These are phyloP conservation scores for Neurospora pannonica DNA, from an alignment of 495 filamentous ascomycete genomes.

Conservation along the genomic window DNA sequence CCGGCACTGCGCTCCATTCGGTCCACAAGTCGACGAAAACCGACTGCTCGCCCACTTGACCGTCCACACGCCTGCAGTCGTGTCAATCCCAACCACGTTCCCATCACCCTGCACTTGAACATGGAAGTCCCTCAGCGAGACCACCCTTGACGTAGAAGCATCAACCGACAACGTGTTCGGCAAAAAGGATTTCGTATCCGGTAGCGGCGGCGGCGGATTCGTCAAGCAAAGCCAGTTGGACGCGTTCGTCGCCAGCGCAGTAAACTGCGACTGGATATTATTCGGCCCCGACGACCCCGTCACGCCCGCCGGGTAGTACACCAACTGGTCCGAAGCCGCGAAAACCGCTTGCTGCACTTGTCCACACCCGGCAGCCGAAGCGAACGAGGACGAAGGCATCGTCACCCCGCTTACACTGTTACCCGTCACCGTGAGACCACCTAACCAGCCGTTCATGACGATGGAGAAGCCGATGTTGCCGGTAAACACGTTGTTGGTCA, in stretches of 20 bases:
- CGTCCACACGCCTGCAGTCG: slow-evolving; percentile 5
- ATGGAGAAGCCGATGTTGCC: slow-evolving; percentile 11
- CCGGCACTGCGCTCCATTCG: not conserved
- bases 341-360: slow-evolving; percentile 1
- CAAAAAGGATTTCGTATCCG: not conserved
- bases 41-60: slow-evolving; percentile 6
- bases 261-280: slow-evolving; percentile 5
- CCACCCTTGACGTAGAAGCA: not conserved
- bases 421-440: slow-evolving; percentile 9
- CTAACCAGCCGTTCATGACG: slow-evolving; percentile 8
- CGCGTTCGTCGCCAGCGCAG: slow-evolving; percentile 1
- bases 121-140: slow-evolving; percentile 3
- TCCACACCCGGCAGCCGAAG: not conserved
- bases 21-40: slow-evolving; percentile 1
- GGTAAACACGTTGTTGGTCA: slow-evolving; percentile 8
- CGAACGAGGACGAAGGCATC: not conserved
- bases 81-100: slow-evolving; percentile 11
- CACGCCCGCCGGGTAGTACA: slow-evolving; percentile 5
- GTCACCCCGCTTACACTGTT: slow-evolving; percentile 1
- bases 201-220: slow-evolving; percentile 5
- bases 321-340: slow-evolving; percentile 4
- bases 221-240: slow-evolving; percentile 10
- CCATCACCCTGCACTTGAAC: slow-evolving; percentile 12
- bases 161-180: slow-evolving; percentile 1
- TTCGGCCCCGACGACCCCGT: not conserved